Percentiles rank a stretch among this genome's conserved stretches.
phyloP scores from a whole-genome alignment of 2,329 filamentous ascomycete genomes.

The Apiospora hydei region DNA sequence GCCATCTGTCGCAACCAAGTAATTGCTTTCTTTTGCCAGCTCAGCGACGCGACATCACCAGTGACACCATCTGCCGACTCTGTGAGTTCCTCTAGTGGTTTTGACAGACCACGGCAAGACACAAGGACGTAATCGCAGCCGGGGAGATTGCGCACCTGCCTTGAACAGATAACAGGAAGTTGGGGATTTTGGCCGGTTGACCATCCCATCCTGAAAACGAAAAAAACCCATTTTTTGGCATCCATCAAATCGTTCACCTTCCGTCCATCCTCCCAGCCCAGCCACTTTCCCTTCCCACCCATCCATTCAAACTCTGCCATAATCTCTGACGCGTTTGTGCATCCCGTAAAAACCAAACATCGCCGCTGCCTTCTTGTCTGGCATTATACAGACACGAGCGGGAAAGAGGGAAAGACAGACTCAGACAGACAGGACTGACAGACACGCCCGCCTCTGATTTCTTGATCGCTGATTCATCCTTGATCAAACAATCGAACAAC shows the following conservation, averaged over 20 bases:
- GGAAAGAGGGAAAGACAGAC: constrained; percentile 16
- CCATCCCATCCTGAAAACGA: constrained; percentile 19
- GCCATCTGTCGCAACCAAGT: constrained; percentile 5
- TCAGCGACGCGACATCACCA: neutral
- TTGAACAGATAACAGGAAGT: constrained; percentile 13
- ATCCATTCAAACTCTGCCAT: constrained; percentile 15
- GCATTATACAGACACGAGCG: neutral
- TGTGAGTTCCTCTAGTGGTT: constrained; percentile 21
- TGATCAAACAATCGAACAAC: constrained; percentile 17
- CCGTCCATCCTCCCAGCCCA: neutral
- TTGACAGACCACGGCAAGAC: neutral
- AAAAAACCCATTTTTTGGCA: constrained; percentile 19
- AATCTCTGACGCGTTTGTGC: constrained; percentile 14
- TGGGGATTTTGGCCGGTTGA: neutral
- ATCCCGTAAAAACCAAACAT: constrained; percentile 8
- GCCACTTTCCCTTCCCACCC: constrained; percentile 17
- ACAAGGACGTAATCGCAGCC: constrained; percentile 7
- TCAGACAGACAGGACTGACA: constrained; percentile 18
- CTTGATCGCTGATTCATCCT: constrained; percentile 6
- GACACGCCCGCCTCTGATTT: constrained; percentile 4
- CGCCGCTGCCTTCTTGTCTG: constrained; percentile 12
- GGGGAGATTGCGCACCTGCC: constrained; percentile 4
- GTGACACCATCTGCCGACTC: neutral
- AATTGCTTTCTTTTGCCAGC: neutral
- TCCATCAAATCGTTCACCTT: constrained; percentile 18